Base-by-base conservation (phyloP, 192 early-diverging fungal species). In the Powellomyces hirtus region DNA sequence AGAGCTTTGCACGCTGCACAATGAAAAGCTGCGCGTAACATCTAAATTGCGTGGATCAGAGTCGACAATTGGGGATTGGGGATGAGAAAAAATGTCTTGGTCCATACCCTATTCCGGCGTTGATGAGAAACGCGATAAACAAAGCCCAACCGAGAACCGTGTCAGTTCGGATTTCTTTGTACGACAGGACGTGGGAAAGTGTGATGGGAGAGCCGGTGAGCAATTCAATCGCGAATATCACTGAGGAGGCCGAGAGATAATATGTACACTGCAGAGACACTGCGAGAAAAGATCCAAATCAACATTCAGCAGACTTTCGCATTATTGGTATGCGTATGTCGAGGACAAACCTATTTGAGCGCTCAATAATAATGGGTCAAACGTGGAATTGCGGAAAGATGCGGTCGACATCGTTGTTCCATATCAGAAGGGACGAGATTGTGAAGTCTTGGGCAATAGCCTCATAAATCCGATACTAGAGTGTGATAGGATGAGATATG, bases 1-100 rank as follows among this genome's bases (percentile, higher is more conserved):
- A 87, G 18, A 88, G 87, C 51, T 80, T 81, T 7, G 92, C 88
- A 14, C 92, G 82, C 38, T 90, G 77, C n/a, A 94, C 85, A n/a
- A 93, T 66, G 53, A 66, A 30, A 16, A 82, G 68, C 13, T 71
- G 70, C 22, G 45, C 63, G 46, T 71, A 70, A 20, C 65, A 40
- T 22, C 69, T 75, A 24, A 68, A 40, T 35, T 13, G 40, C 10
- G 40, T 42, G 40, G 36, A 60, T 27, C 27, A 1, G n/a, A n/a
- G 53, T 16, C 29, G 18, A 22, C 26, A 14, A 27, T 16, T 56
- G 53, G n/a, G n/a, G n/a, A n/a, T n/a, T n/a, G n/a, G n/a, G n/a
- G n/a, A n/a, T n/a, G n/a, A n/a, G n/a, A n/a, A n/a, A n/a, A n/a
- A n/a, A n/a, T n/a, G n/a, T n/a, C 40, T n/a, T 13, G 40, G 40